Evolutionary conservation across 768 basidiomycete genomes (phyloP).

Genomic region (Rickenella mellea): DNA sequence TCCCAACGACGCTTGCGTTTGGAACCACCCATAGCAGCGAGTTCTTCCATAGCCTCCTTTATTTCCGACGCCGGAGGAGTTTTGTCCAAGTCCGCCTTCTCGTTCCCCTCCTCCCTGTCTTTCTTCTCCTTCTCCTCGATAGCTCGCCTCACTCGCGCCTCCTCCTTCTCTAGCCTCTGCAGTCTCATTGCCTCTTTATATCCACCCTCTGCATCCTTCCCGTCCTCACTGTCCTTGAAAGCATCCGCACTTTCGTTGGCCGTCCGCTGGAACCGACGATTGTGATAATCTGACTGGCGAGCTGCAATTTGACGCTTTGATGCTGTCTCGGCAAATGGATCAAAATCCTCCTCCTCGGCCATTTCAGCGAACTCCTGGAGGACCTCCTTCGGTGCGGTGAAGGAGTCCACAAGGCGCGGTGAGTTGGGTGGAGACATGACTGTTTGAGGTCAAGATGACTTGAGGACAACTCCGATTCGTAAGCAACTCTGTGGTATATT

Average conservation of each 20-base stretch:
- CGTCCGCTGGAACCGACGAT: slow-evolving; percentile 78
- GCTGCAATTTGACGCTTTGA: slow-evolving; percentile 89
- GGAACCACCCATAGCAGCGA: slow-evolving; percentile 42
- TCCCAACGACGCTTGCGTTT: slow-evolving; percentile 84
- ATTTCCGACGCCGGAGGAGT: slow-evolving; percentile 82
- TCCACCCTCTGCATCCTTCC: slow-evolving; percentile 67
- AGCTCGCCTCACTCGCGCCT: slow-evolving; percentile 67
- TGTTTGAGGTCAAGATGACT: too few relatives aligned
- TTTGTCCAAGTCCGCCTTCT: slow-evolving; percentile 84
- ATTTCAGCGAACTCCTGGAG: slow-evolving; percentile 89
- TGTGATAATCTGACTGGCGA: slow-evolving; percentile 92
- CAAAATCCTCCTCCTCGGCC: slow-evolving; percentile 87
- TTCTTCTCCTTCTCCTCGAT: slow-evolving; percentile 85
- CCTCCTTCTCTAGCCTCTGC: slow-evolving; percentile 87
- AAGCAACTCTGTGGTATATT: too few relatives aligned
- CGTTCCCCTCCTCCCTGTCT: slow-evolving; percentile 56
- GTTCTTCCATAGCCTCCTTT: slow-evolving; percentile 61
- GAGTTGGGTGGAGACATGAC: slow-evolving; percentile 20
- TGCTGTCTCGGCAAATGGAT: slow-evolving; percentile 89
- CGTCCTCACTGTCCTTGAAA: slow-evolving; percentile 59
- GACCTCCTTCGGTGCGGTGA: slow-evolving; percentile 87
- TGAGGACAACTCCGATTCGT: too few relatives aligned
- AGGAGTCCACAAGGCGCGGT: slow-evolving; percentile 79
- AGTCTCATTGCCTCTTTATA: slow-evolving; percentile 97
- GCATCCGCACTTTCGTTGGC: slow-evolving; percentile 76